phyloP scores from a whole-genome alignment of 2,329 filamentous ascomycete genomes.

The Leptographium wingfieldii region DNA sequence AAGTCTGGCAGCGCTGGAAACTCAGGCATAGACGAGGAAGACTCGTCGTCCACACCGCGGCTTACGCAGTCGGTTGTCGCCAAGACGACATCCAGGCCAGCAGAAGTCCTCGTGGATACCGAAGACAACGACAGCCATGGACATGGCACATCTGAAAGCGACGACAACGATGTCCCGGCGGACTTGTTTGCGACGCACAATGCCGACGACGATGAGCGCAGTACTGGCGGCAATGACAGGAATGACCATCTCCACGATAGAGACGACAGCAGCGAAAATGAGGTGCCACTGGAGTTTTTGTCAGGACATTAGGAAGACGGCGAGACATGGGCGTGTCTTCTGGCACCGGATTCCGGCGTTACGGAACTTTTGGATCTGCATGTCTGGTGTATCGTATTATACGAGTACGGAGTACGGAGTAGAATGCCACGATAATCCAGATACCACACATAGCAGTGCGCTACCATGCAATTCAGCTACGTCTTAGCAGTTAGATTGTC shows the following conservation, averaged over 20 bases:
- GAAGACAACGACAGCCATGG: conserved; percentile 4
- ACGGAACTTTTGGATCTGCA: background rate
- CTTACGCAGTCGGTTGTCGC: conserved; percentile 22
- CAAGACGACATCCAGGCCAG: conserved; percentile 13
- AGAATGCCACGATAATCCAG: too few relatives aligned
- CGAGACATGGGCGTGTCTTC: background rate
- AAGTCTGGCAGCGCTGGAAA: background rate
- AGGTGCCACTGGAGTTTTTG: conserved; percentile 39
- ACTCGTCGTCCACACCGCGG: conserved; percentile 13
- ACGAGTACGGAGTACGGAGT: too few relatives aligned
- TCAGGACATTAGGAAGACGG: conserved; percentile 25
- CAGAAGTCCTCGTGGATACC: conserved; percentile 4
- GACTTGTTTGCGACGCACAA: conserved; percentile 25
- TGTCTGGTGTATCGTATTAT: too few relatives aligned
- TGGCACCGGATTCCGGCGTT: background rate
- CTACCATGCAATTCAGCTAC: too few relatives aligned
- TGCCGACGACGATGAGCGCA: conserved; percentile 19
- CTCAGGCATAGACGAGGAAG: conserved; percentile 2
- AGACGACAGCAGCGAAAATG: conserved; percentile 29
- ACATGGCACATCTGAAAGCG: conserved; percentile 17
- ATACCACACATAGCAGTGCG: too few relatives aligned
- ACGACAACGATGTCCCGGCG: conserved; percentile 28
- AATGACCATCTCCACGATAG: conserved; percentile 8
- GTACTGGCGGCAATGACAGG: conserved; percentile 14
- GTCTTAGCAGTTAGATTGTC: too few relatives aligned